Evolutionary conservation across 139 green algal genomes (phyloP), one percentile per base, ranked within the genome.

Genomic region (Prasinococcaceae sp.): DNA sequence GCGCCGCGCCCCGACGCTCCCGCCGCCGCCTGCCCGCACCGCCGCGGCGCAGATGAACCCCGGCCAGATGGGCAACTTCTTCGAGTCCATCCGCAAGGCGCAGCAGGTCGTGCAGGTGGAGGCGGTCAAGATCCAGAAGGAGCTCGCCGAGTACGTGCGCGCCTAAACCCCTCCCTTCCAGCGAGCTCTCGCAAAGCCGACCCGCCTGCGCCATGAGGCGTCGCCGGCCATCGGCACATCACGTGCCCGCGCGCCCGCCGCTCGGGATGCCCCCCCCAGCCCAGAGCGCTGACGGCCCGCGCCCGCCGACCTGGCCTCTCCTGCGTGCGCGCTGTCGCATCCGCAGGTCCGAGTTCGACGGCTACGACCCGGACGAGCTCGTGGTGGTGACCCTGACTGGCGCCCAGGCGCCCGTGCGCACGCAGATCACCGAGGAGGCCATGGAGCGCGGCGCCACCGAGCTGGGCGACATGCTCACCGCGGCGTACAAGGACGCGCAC

Each of bases 21-120:
- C n/a, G n/a, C n/a, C 33, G 33, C 9, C 33, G 33, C 9, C 33
- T 39, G 33, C 33, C 33, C 12, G 33, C 12, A 12, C 33, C 33
- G 12, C 33, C 12, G 33, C 33, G 33, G 12, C 9, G 33, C 9
- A 39, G 12, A 39, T n/a, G 33, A 39, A 39, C 9, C 33, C 33
- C 6, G 61, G 56, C 30, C 81, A 83, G 50, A 79, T 94, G 27
- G 85, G 88, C 29, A 43, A 43, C 25, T 30, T 69, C 36, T 54
- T 69, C n/a, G 56, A 69, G 43, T 61, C 58, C 14, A 46, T 70
- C 24, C 27, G 32, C 70, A 93, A 94, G 63, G 86, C 86, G 8
- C 86, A 95, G 69, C 50, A 75, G 50, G 55, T 94, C 42, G 84
- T 94, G 58, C 84, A 94, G 70, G 73, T 82, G 30, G 86, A 95